Percentiles rank a stretch among this genome's conserved stretches.
Conservation (phyloP, 148 eudicot species). For the Agrostemma githago region DNA sequence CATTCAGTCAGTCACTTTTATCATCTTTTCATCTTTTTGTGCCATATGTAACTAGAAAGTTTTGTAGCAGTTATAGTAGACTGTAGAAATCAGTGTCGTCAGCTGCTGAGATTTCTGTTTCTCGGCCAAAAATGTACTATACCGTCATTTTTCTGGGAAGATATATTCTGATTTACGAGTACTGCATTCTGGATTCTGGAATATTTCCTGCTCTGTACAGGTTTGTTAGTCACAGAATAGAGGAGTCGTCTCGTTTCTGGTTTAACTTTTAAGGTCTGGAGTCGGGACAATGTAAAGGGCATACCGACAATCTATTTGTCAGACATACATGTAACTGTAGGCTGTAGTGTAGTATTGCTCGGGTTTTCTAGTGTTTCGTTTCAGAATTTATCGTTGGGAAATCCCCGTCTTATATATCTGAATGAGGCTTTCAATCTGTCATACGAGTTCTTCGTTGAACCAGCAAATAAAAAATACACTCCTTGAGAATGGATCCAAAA, state of each 20-base stretch:
- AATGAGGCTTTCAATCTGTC: neutral
- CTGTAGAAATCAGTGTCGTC: neutral
- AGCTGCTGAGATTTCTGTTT: neutral
- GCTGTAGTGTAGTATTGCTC: neutral
- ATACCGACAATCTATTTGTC: slow-evolving; percentile 26
- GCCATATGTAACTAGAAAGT: slow-evolving; percentile 15
- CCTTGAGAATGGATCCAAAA: neutral
- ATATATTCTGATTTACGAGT: neutral
- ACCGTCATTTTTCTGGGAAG: neutral
- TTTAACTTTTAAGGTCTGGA: neutral
- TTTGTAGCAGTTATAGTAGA: slow-evolving; percentile 13
- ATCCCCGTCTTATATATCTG: neutral
- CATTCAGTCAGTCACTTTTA: slow-evolving; percentile 7
- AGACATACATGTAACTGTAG: slow-evolving; percentile 27
- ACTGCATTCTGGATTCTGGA: too few species aligned
- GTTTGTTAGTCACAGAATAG: too few species aligned
- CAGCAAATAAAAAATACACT: too few species aligned
- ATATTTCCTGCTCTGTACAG: neutral
- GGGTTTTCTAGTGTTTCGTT: neutral
- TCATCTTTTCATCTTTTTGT: slow-evolving; percentile 20
- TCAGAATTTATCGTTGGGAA: neutral
- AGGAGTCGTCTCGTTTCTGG: neutral
- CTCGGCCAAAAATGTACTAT: neutral
- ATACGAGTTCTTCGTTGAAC: too few species aligned
- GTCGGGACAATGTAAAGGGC: neutral